phyloP scores from a whole-genome alignment of 2,329 filamentous ascomycete genomes.

The Aspergillus fumigatus region DNA sequence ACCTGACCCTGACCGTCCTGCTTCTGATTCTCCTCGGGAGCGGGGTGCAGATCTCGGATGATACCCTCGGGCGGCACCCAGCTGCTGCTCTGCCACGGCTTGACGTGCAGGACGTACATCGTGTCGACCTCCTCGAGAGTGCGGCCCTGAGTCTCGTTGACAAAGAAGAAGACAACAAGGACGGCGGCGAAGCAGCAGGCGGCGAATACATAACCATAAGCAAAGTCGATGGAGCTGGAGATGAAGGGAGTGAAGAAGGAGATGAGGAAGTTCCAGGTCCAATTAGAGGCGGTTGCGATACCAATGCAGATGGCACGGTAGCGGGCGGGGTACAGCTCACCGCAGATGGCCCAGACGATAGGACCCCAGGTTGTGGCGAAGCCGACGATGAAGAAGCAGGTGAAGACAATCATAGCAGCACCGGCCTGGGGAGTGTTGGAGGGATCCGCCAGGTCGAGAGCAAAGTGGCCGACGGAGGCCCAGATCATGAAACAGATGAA shows the following conservation, averaged over 20 bases:
- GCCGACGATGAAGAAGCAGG: slow-evolving; percentile 66
- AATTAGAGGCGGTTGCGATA: slow-evolving; percentile 69
- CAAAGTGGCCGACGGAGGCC: slow-evolving; percentile 51
- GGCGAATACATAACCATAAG: slow-evolving; percentile 72
- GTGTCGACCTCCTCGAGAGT: slow-evolving; percentile 71
- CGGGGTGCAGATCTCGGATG: slow-evolving; percentile 23
- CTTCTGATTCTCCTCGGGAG: slow-evolving; percentile 6
- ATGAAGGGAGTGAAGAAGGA: slow-evolving; percentile 78
- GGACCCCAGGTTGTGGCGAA: slow-evolving; percentile 68
- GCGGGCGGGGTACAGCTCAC: slow-evolving; percentile 38
- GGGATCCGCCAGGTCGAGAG: slow-evolving; percentile 33
- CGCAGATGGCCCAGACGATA: slow-evolving; percentile 46
- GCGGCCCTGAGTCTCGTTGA: slow-evolving; percentile 67
- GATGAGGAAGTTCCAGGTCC: slow-evolving; percentile 67
- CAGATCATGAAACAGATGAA: slow-evolving; percentile 62
- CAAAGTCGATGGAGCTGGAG: slow-evolving; percentile 64
- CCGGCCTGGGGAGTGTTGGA: slow-evolving; percentile 47
- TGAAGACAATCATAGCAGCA: slow-evolving; percentile 64
- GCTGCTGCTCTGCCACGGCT: slow-evolving; percentile 55
- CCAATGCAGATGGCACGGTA: slow-evolving; percentile 69
- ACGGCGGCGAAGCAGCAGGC: slow-evolving; percentile 64
- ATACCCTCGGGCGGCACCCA: slow-evolving; percentile 40
- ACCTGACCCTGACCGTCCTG: slow-evolving; percentile 8
- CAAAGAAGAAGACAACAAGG: slow-evolving; percentile 63
- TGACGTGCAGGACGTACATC: slow-evolving; percentile 62